Conservation (phyloP, 179 eudicot species). For the Patellifolia procumbens region DNA sequence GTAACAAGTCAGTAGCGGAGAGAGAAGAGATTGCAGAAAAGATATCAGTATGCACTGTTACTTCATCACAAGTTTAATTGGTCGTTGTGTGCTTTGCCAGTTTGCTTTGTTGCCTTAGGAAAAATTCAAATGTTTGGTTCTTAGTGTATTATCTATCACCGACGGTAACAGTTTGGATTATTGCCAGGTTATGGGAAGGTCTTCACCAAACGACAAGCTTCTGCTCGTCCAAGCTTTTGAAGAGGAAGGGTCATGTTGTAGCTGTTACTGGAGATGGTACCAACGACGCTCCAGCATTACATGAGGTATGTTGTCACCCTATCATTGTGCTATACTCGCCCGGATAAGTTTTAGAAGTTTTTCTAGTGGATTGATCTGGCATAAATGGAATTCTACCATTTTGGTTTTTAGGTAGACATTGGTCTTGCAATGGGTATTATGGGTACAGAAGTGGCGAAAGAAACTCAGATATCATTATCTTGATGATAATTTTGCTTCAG, state of each 20-base stretch:
- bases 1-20: constrained; percentile 54
- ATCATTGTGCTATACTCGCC: neutral
- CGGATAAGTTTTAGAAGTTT: neutral
- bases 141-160: constrained; percentile 1
- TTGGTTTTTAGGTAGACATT: constrained; percentile 68
- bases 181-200: constrained; percentile 91
- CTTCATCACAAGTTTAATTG: neutral
- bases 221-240: constrained; percentile 90
- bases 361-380: neutral
- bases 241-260: constrained; percentile 85
- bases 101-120: neutral
- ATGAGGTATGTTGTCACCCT: constrained; percentile 58
- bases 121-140: neutral
- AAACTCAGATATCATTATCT: constrained; percentile 83
- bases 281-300: constrained; percentile 96
- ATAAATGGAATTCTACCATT: neutral
- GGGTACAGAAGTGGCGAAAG: constrained; percentile 96
- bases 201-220: constrained; percentile 91
- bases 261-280: constrained; percentile 99
- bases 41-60: constrained; percentile 61
- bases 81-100: neutral
- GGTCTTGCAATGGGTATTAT: constrained; percentile 95
- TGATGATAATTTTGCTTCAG: constrained; percentile 95
- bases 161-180: neutral
- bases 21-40: constrained; percentile 67